Percentiles rank a stretch among this genome's conserved stretches.
phyloP scores from a whole-genome alignment of 1,139 yeast genomes.

The Geotrichum phurueaensis region DNA sequence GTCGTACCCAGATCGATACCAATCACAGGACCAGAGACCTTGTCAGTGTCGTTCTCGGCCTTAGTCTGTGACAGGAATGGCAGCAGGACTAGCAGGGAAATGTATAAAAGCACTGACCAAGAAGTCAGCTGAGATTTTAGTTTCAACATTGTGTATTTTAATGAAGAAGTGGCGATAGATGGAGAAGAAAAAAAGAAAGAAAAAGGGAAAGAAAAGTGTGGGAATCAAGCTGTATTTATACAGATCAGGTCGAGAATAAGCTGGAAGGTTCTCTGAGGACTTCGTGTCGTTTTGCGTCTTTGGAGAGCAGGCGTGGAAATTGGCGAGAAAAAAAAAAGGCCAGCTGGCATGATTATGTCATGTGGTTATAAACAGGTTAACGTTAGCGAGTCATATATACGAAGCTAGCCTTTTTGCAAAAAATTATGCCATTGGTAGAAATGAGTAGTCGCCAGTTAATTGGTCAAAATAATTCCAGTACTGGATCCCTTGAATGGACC shows the following conservation, averaged over 20 bases:
- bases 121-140: constrained; percentile 40
- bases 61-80: constrained; percentile 51
- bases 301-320: not conserved
- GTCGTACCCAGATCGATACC: constrained; percentile 89
- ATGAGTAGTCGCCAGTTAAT: not conserved
- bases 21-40: constrained; percentile 63
- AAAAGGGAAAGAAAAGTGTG: constrained; percentile 2
- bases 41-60: constrained; percentile 41
- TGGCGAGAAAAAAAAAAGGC: constrained; percentile 6
- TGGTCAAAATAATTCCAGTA: not conserved
- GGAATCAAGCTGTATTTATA: not conserved
- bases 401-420: not conserved
- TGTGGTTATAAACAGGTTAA: not conserved
- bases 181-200: not conserved
- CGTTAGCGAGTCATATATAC: not conserved
- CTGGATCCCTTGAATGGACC: too few relatives aligned
- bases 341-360: constrained; percentile 13
- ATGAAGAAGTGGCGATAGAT: constrained; percentile 3
- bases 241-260: not conserved
- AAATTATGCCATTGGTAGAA: not conserved
- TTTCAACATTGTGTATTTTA: constrained; percentile 15
- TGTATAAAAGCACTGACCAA: constrained; percentile 51
- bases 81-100: constrained; percentile 50
- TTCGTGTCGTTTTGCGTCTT: constrained; percentile 1
- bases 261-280: constrained; percentile 3